Conservation (phyloP, 2,329 filamentous ascomycete genomes). For the Arachnomyces sp. region DNA sequence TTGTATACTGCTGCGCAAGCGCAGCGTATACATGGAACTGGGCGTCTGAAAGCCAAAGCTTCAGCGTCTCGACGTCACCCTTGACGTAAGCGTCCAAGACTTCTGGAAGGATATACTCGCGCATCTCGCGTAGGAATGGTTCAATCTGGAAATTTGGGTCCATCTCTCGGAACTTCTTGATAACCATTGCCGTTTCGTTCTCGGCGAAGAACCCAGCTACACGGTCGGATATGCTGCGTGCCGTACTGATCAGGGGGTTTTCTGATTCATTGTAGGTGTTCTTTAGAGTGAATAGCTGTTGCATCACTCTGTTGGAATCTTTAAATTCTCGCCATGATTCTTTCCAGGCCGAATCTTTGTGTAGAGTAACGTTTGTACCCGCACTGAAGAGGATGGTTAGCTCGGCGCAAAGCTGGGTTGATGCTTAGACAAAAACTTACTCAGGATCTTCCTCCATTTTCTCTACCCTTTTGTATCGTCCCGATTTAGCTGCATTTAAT, state of each 20-base stretch:
- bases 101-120: slow-evolving; percentile 95
- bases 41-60: slow-evolving; percentile 90
- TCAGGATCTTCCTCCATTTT: slow-evolving; percentile 75
- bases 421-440: slow-evolving; percentile 53
- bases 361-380: slow-evolving; percentile 85
- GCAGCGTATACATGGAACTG: slow-evolving; percentile 96
- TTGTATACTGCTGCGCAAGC: slow-evolving; percentile 92
- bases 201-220: slow-evolving; percentile 96
- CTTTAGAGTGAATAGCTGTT: slow-evolving; percentile 80
- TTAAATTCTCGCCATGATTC: slow-evolving; percentile 97
- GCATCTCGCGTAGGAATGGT: slow-evolving; percentile 87
- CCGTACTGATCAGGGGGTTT: slow-evolving; percentile 88
- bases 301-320: slow-evolving; percentile 80
- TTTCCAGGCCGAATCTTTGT: slow-evolving; percentile 97
- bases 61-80: slow-evolving; percentile 82
- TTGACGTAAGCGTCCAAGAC: slow-evolving; percentile 97
- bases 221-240: slow-evolving; percentile 85
- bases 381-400: slow-evolving; percentile 53
- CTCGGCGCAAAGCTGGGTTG: slow-evolving; percentile 7
- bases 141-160: slow-evolving; percentile 93
- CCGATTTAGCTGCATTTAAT: slow-evolving; percentile 49
- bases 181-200: slow-evolving; percentile 94
- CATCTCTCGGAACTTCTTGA: slow-evolving; percentile 96
- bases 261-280: slow-evolving; percentile 91
- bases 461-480: slow-evolving; percentile 45